phyloP scores from a whole-genome alignment of 2,329 filamentous ascomycete genomes.

The Penicillium freii region DNA sequence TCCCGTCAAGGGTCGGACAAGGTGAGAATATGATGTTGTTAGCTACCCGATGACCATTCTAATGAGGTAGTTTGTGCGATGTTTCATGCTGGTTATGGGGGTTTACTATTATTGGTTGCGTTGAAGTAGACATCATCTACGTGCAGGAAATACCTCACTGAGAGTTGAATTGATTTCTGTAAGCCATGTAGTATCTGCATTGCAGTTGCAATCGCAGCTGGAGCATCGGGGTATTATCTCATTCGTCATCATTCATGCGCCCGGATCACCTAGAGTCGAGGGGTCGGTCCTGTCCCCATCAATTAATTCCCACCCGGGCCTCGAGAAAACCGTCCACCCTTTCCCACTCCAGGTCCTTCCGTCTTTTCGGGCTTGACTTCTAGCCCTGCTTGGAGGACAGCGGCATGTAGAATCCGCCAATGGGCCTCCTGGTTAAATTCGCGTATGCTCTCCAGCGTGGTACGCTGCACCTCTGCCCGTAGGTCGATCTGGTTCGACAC shows the following conservation, averaged over 20 bases:
- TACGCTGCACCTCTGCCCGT: conserved; percentile 67
- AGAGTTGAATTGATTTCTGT: conserved; percentile 1
- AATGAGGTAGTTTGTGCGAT: neutral
- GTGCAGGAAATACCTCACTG: neutral
- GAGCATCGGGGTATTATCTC: conserved; percentile 24
- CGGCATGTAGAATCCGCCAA: conserved; percentile 74
- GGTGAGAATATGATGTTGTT: neutral
- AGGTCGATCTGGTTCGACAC: conserved; percentile 67
- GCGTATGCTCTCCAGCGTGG: conserved; percentile 65
- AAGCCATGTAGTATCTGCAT: conserved; percentile 4
- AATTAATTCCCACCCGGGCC: neutral
- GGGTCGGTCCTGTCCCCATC: neutral
- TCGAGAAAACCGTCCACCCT: neutral
- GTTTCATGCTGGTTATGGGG: neutral
- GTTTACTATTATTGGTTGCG: neutral
- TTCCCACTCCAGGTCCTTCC: conserved; percentile 8
- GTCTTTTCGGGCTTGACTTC: conserved; percentile 55
- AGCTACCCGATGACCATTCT: neutral
- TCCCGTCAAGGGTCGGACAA: conserved; percentile 7
- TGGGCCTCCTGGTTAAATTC: conserved; percentile 73
- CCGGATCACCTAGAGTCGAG: neutral
- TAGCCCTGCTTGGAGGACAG: conserved; percentile 70
- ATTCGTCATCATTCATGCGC: conserved; percentile 16
- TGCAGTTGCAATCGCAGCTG: conserved; percentile 1
- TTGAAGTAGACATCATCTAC: neutral